Conservation (phyloP, 805 yeast species). For the Candida montana region DNA sequence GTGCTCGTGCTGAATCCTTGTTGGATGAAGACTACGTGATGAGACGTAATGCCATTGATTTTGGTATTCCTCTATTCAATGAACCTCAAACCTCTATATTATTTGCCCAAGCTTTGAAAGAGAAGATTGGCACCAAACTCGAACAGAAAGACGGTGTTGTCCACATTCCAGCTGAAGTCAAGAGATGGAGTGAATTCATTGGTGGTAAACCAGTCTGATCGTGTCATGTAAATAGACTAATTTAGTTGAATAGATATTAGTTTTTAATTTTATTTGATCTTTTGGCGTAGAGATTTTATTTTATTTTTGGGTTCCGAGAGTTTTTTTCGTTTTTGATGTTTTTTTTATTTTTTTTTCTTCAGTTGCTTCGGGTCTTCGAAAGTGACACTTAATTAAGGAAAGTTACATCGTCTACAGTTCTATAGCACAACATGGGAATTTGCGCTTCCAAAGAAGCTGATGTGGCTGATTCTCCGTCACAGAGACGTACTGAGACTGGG, state of each 20-base stretch:
- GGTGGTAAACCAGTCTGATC: slow-evolving; percentile 80
- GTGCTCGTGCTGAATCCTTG: slow-evolving; percentile 78
- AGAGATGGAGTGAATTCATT: slow-evolving; percentile 94
- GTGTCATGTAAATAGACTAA: no score
- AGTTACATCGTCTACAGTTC: no score
- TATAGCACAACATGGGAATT: slow-evolving; percentile 14
- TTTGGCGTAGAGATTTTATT: no score
- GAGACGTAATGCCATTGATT: slow-evolving; percentile 99
- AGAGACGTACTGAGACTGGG: no score
- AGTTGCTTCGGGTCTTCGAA: not conserved
- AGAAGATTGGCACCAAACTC: slow-evolving; percentile 53
- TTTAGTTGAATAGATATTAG: no score
- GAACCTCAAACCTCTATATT: slow-evolving; percentile 91
- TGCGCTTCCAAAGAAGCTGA: slow-evolving; percentile 20
- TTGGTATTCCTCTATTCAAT: slow-evolving; percentile 92
- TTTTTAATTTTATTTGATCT: no score
- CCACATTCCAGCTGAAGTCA: slow-evolving; percentile 76
- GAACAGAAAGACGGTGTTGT: slow-evolving; percentile 40
- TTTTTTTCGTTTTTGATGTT: no score
- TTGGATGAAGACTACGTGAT: slow-evolving; percentile 90
- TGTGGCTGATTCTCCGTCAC: not conserved
- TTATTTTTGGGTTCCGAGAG: not conserved
- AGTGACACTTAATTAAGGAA: no score
- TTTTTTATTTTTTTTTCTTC: not conserved
- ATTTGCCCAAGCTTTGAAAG: slow-evolving; percentile 78